These are phyloP conservation scores for Rhodamnia rubescens DNA, from an alignment of 345 rosid genomes.

Conservation along the genomic window DNA sequence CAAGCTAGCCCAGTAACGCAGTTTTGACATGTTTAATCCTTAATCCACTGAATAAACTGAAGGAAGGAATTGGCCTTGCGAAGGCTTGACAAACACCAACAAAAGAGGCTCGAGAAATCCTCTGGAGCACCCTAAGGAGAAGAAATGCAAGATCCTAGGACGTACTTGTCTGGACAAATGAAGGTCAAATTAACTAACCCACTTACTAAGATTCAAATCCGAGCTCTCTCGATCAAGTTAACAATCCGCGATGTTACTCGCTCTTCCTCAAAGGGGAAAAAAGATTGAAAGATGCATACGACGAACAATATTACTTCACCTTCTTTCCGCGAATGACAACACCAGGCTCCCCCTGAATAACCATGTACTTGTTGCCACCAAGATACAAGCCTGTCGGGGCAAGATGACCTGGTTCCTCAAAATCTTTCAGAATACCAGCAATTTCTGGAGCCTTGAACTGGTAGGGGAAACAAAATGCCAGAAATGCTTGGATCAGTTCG, in stretches of 20 bases:
- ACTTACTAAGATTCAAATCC: neutral
- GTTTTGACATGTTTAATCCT: no score
- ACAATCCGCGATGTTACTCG: neutral
- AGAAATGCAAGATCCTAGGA: neutral
- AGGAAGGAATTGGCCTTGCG: neutral
- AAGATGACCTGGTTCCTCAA: constrained; percentile 70
- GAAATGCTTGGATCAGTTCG: neutral
- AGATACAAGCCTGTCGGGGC: constrained; percentile 67
- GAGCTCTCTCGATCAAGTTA: neutral
- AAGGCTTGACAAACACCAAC: neutral
- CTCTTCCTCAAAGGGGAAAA: neutral
- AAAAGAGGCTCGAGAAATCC: neutral
- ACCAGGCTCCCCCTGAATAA: constrained; percentile 70
- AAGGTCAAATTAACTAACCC: neutral
- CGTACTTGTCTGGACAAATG: neutral
- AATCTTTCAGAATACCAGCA: constrained; percentile 46
- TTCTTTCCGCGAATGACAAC: constrained; percentile 90
- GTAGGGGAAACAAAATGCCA: neutral
- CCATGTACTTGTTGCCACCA: constrained; percentile 69
- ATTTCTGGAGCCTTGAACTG: constrained; percentile 62
- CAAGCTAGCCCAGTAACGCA: neutral
- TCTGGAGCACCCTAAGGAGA: neutral
- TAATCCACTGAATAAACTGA: neutral
- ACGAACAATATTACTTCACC: constrained; percentile 21
- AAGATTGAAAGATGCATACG: neutral